Conservation (phyloP, 345 rosid genomes). For the Abelmoschus esculentus region DNA sequence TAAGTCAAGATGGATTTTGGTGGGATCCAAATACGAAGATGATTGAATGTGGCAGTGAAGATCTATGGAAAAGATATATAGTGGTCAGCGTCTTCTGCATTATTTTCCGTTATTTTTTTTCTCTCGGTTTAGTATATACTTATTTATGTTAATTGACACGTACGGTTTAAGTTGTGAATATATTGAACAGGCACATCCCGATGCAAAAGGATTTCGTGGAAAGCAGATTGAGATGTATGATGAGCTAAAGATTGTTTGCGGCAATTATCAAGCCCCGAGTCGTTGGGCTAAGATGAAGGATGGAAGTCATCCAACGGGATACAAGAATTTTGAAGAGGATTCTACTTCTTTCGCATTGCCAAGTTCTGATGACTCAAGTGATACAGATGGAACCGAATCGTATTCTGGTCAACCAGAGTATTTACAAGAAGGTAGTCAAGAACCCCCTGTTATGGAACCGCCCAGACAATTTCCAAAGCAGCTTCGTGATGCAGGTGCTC, state of each 20-base stretch:
- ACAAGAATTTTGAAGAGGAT: conserved; percentile 48
- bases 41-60: conserved; percentile 66
- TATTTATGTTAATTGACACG: neutral
- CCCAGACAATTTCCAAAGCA: conserved; percentile 46
- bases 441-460: conserved; percentile 47
- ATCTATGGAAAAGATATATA: conserved; percentile 77
- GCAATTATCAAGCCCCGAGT: conserved; percentile 60
- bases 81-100: conserved; percentile 35
- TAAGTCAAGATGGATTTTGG: conserved; percentile 66
- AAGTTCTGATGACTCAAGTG: conserved; percentile 57
- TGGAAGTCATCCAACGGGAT: conserved; percentile 35
- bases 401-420: conserved; percentile 38
- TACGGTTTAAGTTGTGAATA: neutral
- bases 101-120: neutral
- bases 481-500: conserved; percentile 43
- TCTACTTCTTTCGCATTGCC: conserved; percentile 56
- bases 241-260: conserved; percentile 71
- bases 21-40: conserved; percentile 66
- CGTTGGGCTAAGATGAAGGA: conserved; percentile 59
- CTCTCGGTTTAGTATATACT: neutral
- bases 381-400: conserved; percentile 82
- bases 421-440: conserved; percentile 47
- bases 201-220: conserved; percentile 67
- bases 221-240: conserved; percentile 83
- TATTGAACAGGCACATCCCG: conserved; percentile 55